Conservation (phyloP, 2,329 filamentous ascomycete genomes). For the Neonectria coccinea region DNA sequence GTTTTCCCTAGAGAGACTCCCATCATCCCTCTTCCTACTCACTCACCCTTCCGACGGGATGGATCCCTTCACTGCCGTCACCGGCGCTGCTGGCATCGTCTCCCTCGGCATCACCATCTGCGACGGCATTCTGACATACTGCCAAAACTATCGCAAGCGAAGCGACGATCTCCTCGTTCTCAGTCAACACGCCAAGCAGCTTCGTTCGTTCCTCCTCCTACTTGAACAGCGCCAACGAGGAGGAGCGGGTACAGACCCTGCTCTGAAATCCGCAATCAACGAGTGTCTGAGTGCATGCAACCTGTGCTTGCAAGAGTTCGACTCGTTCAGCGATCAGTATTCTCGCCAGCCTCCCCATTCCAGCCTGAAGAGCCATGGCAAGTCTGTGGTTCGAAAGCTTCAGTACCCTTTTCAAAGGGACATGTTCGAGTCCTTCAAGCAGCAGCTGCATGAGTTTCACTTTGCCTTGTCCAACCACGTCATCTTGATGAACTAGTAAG, state of each 20-base stretch:
- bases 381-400: neutral
- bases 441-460: conserved; percentile 3
- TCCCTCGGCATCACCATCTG: conserved; percentile 14
- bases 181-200: neutral
- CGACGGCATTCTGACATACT: conserved; percentile 7
- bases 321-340: neutral
- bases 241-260: neutral
- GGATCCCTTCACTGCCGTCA: conserved; percentile 7
- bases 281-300: neutral
- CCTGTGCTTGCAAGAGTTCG: neutral
- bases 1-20: no score
- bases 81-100: conserved; percentile 1
- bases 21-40: neutral
- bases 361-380: conserved; percentile 6
- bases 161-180: neutral
- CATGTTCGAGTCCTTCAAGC: conserved; percentile 1
- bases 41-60: neutral
- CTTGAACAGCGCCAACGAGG: conserved; percentile 6
- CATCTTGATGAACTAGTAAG: neutral
- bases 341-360: neutral
- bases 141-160: conserved; percentile 5
- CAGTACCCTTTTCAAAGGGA: neutral
- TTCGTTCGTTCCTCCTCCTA: neutral
- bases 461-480: neutral
- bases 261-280: neutral